These are phyloP conservation scores for Candolleomyces efflorescens DNA, from an alignment of 768 basidiomycete genomes.

Conservation along the genomic window DNA sequence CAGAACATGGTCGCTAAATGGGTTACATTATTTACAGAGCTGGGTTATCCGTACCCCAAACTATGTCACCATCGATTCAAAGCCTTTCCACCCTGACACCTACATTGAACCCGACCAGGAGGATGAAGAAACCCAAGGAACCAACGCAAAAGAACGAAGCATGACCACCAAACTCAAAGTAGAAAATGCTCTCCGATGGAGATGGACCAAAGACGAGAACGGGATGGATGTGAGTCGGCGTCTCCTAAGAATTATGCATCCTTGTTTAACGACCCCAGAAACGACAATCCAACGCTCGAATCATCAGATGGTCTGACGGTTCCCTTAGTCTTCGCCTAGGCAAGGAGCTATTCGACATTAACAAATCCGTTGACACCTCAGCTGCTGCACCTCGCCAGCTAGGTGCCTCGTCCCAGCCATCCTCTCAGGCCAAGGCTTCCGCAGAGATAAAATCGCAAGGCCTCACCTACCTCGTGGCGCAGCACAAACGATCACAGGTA, in stretches of 20 bases:
- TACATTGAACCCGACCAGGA: slow-evolving; percentile 84
- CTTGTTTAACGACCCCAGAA: slow-evolving; percentile 38
- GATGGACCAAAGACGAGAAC: slow-evolving; percentile 77
- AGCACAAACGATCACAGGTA: slow-evolving; percentile 81
- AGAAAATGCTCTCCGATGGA: slow-evolving; percentile 94
- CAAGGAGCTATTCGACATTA: slow-evolving; percentile 91
- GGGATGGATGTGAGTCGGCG: slow-evolving; percentile 66
- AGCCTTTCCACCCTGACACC: slow-evolving; percentile 85
- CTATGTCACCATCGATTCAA: slow-evolving; percentile 84
- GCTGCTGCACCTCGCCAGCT: slow-evolving; percentile 59
- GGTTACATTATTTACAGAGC: slow-evolving; percentile 41
- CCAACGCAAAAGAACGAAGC: slow-evolving; percentile 68
- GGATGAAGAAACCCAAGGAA: slow-evolving; percentile 51
- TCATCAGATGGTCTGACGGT: slow-evolving; percentile 96
- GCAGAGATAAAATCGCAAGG: slow-evolving; percentile 56
- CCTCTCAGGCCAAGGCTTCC: slow-evolving; percentile 20
- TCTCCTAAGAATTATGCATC: slow-evolving; percentile 2
- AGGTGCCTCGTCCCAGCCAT: slow-evolving; percentile 36
- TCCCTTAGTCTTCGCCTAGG: slow-evolving; percentile 86
- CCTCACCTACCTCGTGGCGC: slow-evolving; percentile 84
- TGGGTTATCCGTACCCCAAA: slow-evolving; percentile 96
- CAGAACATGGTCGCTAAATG: not conserved
- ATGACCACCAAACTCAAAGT: slow-evolving; percentile 86
- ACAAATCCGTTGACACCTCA: slow-evolving; percentile 73
- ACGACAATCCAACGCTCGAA: slow-evolving; percentile 84